Evolutionary conservation across 495 filamentous ascomycete genomes (phyloP).

Genomic region (Penicillium longicatenatum): DNA sequence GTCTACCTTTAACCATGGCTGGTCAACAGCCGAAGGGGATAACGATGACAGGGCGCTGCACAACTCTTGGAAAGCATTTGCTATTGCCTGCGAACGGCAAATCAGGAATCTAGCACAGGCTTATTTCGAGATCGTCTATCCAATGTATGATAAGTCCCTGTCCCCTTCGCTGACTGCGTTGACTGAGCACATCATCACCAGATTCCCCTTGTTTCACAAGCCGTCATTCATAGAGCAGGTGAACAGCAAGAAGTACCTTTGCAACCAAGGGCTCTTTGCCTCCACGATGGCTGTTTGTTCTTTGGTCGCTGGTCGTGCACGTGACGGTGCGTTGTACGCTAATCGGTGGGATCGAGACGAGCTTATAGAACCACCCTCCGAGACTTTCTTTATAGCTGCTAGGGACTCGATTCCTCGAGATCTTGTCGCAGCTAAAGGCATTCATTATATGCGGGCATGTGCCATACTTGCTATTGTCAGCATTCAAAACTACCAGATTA

Average conservation of each 20-base stretch:
- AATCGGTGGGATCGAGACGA: constrained; percentile 29
- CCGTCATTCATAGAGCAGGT: constrained; percentile 39
- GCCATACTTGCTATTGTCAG: constrained; percentile 48
- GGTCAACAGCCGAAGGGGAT: constrained; percentile 24
- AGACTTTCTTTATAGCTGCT: constrained; percentile 49
- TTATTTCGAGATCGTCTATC: constrained; percentile 48
- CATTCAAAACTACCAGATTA: constrained; percentile 49
- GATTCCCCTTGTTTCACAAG: constrained; percentile 53
- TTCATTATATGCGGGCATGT: constrained; percentile 49
- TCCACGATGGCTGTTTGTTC: constrained; percentile 54
- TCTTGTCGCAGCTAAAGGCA: constrained; percentile 34
- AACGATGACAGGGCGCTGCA: constrained; percentile 29
- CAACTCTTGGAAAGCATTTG: constrained; percentile 36
- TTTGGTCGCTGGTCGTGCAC: constrained; percentile 44
- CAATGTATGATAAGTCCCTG: constrained; percentile 23
- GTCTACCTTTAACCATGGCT: constrained; percentile 23
- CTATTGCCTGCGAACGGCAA: constrained; percentile 30
- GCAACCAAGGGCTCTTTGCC: constrained; percentile 47
- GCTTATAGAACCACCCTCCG: constrained; percentile 33
- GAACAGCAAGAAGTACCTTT: constrained; percentile 39
- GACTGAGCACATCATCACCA: constrained; percentile 17
- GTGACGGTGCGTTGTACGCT: constrained; percentile 47
- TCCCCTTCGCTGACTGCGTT: background rate
- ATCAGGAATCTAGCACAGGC: constrained; percentile 40
- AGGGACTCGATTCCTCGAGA: constrained; percentile 41